These are phyloP conservation scores for Rhizopogon sp. DNA, from an alignment of 768 basidiomycete species.

Conservation along the genomic window DNA sequence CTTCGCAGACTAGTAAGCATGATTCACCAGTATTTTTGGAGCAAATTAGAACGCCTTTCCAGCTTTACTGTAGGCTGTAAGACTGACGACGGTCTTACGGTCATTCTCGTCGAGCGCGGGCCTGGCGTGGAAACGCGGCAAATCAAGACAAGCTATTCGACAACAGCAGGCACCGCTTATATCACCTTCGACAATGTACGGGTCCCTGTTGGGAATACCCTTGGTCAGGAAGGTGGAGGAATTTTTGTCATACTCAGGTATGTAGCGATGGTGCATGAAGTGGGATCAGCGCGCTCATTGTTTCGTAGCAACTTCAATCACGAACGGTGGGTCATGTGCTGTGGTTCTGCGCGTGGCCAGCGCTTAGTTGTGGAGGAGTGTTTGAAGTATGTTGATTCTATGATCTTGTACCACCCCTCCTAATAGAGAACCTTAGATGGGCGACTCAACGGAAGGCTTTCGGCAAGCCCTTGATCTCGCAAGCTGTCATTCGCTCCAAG, in stretches of 20 bases:
- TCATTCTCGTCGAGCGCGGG: slow-evolving; percentile 57
- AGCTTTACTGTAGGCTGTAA: slow-evolving; percentile 60
- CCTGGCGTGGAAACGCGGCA: slow-evolving; percentile 61
- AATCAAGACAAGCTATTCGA: slow-evolving; percentile 83
- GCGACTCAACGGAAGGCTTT: slow-evolving; percentile 85
- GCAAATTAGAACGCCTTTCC: slow-evolving; percentile 15
- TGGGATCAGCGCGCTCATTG: not conserved
- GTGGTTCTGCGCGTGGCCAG: slow-evolving; percentile 66
- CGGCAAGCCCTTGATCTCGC: slow-evolving; percentile 78
- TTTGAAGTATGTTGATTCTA: slow-evolving; percentile 47
- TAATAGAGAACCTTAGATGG: slow-evolving; percentile 50
- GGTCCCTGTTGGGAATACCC: slow-evolving; percentile 83
- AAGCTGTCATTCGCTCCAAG: slow-evolving; percentile 85
- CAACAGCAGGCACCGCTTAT: slow-evolving; percentile 81
- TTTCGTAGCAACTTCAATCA: slow-evolving; percentile 83
- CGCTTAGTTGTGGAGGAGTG: slow-evolving; percentile 76
- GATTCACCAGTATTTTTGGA: not conserved
- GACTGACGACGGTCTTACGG: slow-evolving; percentile 58
- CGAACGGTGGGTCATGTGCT: slow-evolving; percentile 91
- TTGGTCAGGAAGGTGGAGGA: slow-evolving; percentile 59
- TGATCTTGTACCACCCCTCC: not conserved
- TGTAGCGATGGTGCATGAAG: not conserved
- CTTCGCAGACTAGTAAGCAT: slow-evolving; percentile 39
- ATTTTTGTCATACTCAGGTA: slow-evolving; percentile 58
- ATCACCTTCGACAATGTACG: slow-evolving; percentile 81